Conservation (phyloP, 768 basidiomycete genomes). For the Tremella mesenterica region DNA sequence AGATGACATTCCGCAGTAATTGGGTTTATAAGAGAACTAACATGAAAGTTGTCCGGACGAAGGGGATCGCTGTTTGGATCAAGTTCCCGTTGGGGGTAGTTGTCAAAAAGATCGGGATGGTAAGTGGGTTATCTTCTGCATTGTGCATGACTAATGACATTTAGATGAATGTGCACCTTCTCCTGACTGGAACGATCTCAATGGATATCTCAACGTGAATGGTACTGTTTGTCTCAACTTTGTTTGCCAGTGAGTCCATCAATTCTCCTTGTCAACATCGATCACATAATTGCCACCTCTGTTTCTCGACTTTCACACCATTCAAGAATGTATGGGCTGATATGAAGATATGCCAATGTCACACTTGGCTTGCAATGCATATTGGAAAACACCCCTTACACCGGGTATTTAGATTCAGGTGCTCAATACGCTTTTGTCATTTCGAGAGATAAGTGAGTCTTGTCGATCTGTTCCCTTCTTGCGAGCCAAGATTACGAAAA, state of each 20-base stretch:
- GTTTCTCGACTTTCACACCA: neutral
- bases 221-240: constrained; percentile 77
- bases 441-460: constrained; percentile 55
- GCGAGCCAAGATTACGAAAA: neutral
- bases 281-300: neutral
- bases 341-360: constrained; percentile 64
- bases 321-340: too few species aligned
- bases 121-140: constrained; percentile 38
- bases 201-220: constrained; percentile 62
- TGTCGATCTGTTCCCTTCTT: neutral
- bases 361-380: constrained; percentile 58
- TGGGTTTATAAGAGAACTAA: neutral
- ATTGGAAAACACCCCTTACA: constrained; percentile 72
- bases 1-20: neutral
- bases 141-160: neutral
- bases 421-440: constrained; percentile 67
- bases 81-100: constrained; percentile 56
- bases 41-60: constrained; percentile 72
- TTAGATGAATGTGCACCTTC: constrained; percentile 70
- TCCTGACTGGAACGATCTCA: constrained; percentile 53
- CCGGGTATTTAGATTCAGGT: constrained; percentile 53
- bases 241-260: constrained; percentile 58
- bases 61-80: constrained; percentile 57
- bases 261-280: neutral
- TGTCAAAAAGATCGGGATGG: constrained; percentile 86